Percentiles rank a stretch among this genome's conserved stretches.
phyloP scores from a whole-genome alignment of 177 flowering plant species.

The Vitis hybrid region DNA sequence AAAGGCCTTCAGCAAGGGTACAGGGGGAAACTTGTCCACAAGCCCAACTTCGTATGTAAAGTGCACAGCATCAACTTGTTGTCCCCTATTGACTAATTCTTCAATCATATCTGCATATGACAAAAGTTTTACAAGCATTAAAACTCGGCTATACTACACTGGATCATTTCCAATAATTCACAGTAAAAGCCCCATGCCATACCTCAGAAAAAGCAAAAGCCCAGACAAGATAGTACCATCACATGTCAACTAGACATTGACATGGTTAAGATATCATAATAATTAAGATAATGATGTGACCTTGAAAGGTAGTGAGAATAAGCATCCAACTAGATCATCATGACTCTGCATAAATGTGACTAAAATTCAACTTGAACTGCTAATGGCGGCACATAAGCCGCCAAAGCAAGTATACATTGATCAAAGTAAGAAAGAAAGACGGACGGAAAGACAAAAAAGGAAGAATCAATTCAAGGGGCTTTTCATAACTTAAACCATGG shows the following conservation, averaged over 20 bases:
- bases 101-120: slow-evolving; percentile 79
- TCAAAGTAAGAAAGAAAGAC: no score
- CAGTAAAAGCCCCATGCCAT: neutral
- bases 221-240: neutral
- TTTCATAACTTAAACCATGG: no score
- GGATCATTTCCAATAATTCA: neutral
- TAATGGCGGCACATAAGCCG: no score
- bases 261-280: neutral
- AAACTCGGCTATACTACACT: neutral
- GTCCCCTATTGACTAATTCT: slow-evolving; percentile 87
- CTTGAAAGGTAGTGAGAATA: neutral
- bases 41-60: slow-evolving; percentile 88
- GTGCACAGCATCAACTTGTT: slow-evolving; percentile 97
- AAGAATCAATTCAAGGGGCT: no score
- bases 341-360: no score
- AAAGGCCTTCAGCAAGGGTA: slow-evolving; percentile 79
- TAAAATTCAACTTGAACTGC: no score
- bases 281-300: neutral
- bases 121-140: slow-evolving; percentile 7
- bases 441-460: no score
- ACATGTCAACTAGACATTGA: neutral
- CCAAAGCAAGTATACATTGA: no score
- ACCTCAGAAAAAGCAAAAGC: neutral
- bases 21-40: slow-evolving; percentile 82
- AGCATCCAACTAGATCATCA: no score